These are phyloP conservation scores for Pseudogymnoascus sp. DNA, from an alignment of 2,329 filamentous ascomycete genomes.

Conservation along the genomic window DNA sequence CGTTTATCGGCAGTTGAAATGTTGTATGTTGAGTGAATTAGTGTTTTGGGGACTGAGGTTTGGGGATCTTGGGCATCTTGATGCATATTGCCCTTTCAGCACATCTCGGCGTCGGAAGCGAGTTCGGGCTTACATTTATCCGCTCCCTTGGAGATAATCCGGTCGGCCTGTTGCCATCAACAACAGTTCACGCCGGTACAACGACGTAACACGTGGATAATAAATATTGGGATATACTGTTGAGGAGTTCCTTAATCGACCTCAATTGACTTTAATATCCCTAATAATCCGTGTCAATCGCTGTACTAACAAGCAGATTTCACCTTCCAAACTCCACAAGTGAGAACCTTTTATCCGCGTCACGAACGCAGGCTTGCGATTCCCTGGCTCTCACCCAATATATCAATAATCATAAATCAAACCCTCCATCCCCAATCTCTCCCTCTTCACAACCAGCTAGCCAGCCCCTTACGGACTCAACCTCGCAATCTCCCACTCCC, in stretches of 20 bases:
- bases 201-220: not conserved
- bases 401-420: not conserved
- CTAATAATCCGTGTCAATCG: not conserved
- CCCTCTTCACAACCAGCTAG: not conserved
- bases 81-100: conserved; percentile 2
- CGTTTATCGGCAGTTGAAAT: conserved; percentile 1
- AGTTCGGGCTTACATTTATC: not conserved
- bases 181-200: not conserved
- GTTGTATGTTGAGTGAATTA: conserved; percentile 3
- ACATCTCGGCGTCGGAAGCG: conserved; percentile 3
- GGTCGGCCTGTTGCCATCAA: not conserved
- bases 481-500: conserved; percentile 60
- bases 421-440: not conserved
- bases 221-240: not conserved
- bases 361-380: not conserved
- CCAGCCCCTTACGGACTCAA: conserved; percentile 53
- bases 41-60: not conserved
- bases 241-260: not conserved
- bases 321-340: not conserved
- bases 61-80: not conserved
- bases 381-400: not conserved
- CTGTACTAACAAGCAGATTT: not conserved
- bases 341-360: not conserved
- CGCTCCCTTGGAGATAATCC: not conserved
- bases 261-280: not conserved